Evolutionary conservation across 2,329 filamentous ascomycete genomes (phyloP).

Genomic region (Teratosphaeria destructans): DNA sequence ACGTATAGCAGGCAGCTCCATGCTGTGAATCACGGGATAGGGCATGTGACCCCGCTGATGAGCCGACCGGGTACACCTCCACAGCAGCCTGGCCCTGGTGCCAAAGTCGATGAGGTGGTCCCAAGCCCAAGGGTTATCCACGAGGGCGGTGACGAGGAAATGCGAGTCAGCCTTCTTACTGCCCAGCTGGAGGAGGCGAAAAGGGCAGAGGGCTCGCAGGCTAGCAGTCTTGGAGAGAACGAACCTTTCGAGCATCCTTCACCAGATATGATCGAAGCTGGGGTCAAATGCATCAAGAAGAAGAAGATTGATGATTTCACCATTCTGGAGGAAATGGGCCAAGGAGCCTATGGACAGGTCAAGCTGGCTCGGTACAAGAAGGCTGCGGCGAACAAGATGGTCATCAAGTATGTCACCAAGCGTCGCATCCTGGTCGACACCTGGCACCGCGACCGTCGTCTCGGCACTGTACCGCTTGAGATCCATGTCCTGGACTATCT

Average conservation of each 20-base stretch:
- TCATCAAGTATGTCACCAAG: conserved; percentile 97
- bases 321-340: conserved; percentile 95
- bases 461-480: conserved; percentile 91
- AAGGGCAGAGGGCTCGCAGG: conserved; percentile 7
- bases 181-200: conserved; percentile 33
- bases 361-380: conserved; percentile 85
- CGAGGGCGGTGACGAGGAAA: conserved; percentile 20
- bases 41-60: conserved; percentile 52
- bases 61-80: conserved; percentile 61
- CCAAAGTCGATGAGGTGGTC: conserved; percentile 8
- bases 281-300: conserved; percentile 40
- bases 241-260: conserved; percentile 30
- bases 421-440: conserved; percentile 93
- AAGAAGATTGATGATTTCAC: conserved; percentile 83
- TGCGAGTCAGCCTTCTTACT: conserved; percentile 38
- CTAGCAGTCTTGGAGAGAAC: conserved; percentile 10
- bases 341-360: conserved; percentile 94
- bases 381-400: conserved; percentile 62
- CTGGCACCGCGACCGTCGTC: conserved; percentile 85
- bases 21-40: conserved; percentile 52
- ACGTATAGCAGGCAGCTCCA: conserved; percentile 93
- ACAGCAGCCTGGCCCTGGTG: conserved; percentile 49
- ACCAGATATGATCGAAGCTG: conserved; percentile 23
- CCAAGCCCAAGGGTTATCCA: conserved; percentile 25
- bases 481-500: conserved; percentile 96